Percentiles rank a stretch among this genome's conserved stretches.
Evolutionary conservation across 2,329 filamentous ascomycete genomes (phyloP).

Genomic region (Fusarium concolor): DNA sequence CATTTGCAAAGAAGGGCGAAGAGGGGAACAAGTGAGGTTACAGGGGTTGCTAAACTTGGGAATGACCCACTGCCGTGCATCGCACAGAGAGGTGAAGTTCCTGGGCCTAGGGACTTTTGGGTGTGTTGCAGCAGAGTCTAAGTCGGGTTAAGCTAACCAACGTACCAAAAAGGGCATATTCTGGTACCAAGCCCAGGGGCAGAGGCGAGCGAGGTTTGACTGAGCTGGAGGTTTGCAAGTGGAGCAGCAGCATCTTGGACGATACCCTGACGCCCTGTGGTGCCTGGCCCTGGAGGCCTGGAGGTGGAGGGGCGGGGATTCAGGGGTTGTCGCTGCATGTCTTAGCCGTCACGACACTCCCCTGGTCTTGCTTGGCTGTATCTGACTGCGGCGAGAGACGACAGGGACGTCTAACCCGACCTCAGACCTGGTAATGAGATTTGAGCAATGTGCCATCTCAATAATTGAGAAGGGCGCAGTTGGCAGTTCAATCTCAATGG

Average conservation of each 20-base stretch:
- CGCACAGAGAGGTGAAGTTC: slow-evolving; percentile 4
- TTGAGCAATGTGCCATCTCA: slow-evolving; percentile 20
- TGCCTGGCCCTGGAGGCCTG: slow-evolving; percentile 2
- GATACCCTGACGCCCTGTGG: slow-evolving; percentile 1
- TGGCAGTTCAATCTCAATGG: slow-evolving; percentile 15
- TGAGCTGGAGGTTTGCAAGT: slow-evolving; percentile 38
- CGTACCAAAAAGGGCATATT: slow-evolving; percentile 33
- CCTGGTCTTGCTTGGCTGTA: slow-evolving; percentile 3
- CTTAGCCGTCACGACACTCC: slow-evolving; percentile 37
- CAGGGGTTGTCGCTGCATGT: slow-evolving; percentile 40
- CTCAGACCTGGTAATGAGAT: slow-evolving; percentile 30
- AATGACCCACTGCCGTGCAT: slow-evolving; percentile 35
- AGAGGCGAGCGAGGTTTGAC: slow-evolving; percentile 35
- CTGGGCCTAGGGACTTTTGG: slow-evolving; percentile 25
- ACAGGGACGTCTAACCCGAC: slow-evolving; percentile 13
- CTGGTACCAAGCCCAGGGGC: slow-evolving; percentile 33
- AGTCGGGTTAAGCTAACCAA: slow-evolving; percentile 17
- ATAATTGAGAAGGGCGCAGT: slow-evolving; percentile 8
- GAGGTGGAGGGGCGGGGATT: slow-evolving; percentile 23
- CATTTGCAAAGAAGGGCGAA: slow-evolving; percentile 31
- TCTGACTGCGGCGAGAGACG: slow-evolving; percentile 13
- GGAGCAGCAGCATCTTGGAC: slow-evolving; percentile 29
- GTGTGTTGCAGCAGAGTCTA: slow-evolving; percentile 18
- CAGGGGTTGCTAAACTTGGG: slow-evolving; percentile 33
- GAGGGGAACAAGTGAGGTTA: slow-evolving; percentile 31